Evolutionary conservation across 352 stramenopile genomes (phyloP).

Genomic region (Pythium aristosporum): DNA sequence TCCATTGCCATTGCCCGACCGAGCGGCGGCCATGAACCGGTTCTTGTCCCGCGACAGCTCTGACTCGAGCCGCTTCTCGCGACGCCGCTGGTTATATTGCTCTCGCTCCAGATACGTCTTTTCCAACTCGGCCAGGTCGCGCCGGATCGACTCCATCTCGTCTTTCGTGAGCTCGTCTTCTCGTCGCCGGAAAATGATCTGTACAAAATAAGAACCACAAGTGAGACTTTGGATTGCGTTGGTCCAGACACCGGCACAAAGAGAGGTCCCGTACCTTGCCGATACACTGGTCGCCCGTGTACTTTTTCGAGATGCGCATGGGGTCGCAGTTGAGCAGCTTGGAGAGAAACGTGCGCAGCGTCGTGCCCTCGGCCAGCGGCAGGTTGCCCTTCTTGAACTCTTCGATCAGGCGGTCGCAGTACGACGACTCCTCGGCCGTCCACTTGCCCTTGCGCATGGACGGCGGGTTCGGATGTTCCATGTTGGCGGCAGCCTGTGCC

Average conservation of each 20-base stretch:
- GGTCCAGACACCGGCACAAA: background rate
- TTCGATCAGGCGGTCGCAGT: constrained; percentile 95
- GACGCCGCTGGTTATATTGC: constrained; percentile 92
- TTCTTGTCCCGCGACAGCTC: constrained; percentile 78
- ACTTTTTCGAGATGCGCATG: constrained; percentile 99
- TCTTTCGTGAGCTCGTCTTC: constrained; percentile 79
- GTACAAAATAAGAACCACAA: background rate
- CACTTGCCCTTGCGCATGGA: constrained; percentile 95
- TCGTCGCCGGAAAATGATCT: constrained; percentile 70
- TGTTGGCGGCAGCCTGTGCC: constrained; percentile 29
- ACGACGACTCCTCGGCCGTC: constrained; percentile 96
- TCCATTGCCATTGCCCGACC: background rate
- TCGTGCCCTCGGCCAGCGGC: constrained; percentile 96
- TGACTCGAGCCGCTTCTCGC: constrained; percentile 82
- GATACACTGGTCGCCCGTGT: constrained; percentile 97
- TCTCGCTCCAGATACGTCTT: constrained; percentile 95
- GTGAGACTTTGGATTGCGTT: background rate
- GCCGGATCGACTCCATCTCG: constrained; percentile 74
- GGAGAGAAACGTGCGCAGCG: constrained; percentile 95
- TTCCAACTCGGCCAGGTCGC: constrained; percentile 90
- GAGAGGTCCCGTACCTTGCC: constrained; percentile 82
- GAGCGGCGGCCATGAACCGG: constrained; percentile 37
- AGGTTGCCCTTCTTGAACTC: constrained; percentile 98
- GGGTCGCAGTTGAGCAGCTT: constrained; percentile 98
- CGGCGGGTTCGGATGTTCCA: constrained; percentile 30